Base-by-base conservation (phyloP, 2,329 filamentous ascomycete genomes). In the Scleromitrula shiraiana region DNA sequence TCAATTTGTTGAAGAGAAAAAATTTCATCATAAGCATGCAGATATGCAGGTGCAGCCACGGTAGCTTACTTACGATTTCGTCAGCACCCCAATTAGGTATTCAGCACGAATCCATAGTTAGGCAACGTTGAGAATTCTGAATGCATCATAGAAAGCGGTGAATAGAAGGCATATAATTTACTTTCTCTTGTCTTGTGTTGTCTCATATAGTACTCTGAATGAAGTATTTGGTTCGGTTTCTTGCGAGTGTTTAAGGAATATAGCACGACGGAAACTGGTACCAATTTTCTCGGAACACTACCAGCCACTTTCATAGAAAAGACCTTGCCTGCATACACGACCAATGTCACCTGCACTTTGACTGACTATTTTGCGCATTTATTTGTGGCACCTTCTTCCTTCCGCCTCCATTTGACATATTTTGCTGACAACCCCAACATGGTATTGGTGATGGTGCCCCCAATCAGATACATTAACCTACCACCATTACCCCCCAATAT, bases 321-420 rank as follows among this genome's bases (percentile, higher is more conserved):
- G n/a, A n/a, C n/a, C n/a, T n/a, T n/a, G n/a, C 45, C 27, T 41
- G 45, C 45, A 47, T 47, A 47, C 37, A 47, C 45, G 37, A 41
- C 35, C 6, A 17, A 15, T 15, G 19, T 19, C 37, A 35, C 37
- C 37, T 47, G 30, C 36, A 20, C 22, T 35, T 24, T 24, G 14
- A 41, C 27, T 47, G 44, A 37, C 29, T 41, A 22, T 26, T 35
- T 35, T n/a, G 12, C 12, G 19, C 7, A 26, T 22, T 41, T 41
- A 33, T 20, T 33, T 41, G 26, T 47, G 23, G 19, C 17, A 27
- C 20, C 22, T 19, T 24, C 15, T 47, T 35, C 22, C 37, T 47
- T 47, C 37, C 36, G 22, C 37, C 45, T 29, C 37, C 12, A 22
- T 26, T 41, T 9, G 22, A 8, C 20, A 19, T 35, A 22, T 41